Conservation (phyloP, 2,329 filamentous ascomycete genomes). For the Orbilia oligospora region DNA sequence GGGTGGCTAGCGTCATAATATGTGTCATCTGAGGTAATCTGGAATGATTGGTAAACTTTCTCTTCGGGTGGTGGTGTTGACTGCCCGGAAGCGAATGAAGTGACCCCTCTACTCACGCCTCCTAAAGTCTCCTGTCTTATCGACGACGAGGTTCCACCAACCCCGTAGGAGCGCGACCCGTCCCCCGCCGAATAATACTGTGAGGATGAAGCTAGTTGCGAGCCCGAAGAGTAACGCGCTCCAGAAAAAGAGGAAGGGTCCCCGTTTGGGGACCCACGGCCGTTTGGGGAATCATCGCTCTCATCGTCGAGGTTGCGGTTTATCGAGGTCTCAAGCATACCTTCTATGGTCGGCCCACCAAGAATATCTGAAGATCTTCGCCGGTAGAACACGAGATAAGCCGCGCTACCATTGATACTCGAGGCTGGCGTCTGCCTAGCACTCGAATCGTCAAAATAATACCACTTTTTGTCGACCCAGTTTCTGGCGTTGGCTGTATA, state of each 20-base stretch:
- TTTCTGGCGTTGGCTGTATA: slow-evolving; percentile 97
- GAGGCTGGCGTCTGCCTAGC: slow-evolving; percentile 37
- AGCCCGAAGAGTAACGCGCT: slow-evolving; percentile 57
- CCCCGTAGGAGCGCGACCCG: slow-evolving; percentile 44
- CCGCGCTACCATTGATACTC: slow-evolving; percentile 69
- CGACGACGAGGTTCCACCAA: slow-evolving; percentile 53
- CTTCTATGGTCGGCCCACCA: slow-evolving; percentile 73
- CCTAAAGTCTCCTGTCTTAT: slow-evolving; percentile 41
- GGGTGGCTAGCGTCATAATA: slow-evolving; percentile 41
- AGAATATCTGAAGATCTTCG: slow-evolving; percentile 82
- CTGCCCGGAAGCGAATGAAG: slow-evolving; percentile 36
- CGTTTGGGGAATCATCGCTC: slow-evolving; percentile 58
- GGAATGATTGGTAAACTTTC: slow-evolving; percentile 42
- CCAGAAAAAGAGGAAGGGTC: slow-evolving; percentile 59
- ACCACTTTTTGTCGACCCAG: slow-evolving; percentile 90
- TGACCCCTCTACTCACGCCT: slow-evolving; percentile 19
- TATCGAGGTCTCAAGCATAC: slow-evolving; percentile 67
- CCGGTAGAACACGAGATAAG: slow-evolving; percentile 96
- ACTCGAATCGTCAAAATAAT: slow-evolving; percentile 90
- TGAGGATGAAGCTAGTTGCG: slow-evolving; percentile 54
- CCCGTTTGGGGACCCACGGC: slow-evolving; percentile 60
- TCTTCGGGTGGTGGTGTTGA: slow-evolving; percentile 54
- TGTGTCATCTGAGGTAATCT: slow-evolving; percentile 50
- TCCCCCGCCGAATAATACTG: slow-evolving; percentile 56
- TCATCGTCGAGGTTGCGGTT: slow-evolving; percentile 29